Evolutionary conservation across 345 rosid species (phyloP).

Genomic region (Anacardium occidentale): DNA sequence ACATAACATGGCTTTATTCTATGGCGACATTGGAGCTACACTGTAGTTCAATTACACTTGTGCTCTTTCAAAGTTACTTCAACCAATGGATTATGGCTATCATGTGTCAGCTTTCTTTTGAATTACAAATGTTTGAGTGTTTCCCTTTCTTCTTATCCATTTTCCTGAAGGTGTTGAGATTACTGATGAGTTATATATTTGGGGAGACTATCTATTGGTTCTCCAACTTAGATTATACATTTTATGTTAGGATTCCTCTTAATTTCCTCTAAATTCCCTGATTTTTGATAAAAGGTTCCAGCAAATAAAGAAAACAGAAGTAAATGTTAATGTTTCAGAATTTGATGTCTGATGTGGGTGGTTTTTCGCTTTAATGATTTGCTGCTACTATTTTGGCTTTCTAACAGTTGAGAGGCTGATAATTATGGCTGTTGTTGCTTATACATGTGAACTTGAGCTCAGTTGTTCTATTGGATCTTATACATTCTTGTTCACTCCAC

Average conservation of each 20-base stretch:
- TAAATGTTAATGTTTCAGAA: neutral
- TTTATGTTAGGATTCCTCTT: neutral
- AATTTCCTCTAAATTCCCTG: neutral
- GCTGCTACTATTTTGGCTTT: neutral
- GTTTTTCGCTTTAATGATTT: neutral
- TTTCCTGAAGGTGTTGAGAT: neutral
- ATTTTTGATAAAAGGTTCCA: neutral
- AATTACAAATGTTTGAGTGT: neutral
- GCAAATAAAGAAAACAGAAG: neutral
- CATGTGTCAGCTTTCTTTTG: neutral
- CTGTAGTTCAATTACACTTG: neutral
- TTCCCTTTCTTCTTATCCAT: neutral
- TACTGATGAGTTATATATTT: neutral
- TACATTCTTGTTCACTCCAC: neutral
- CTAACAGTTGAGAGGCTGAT: neutral
- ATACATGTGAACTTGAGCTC: neutral
- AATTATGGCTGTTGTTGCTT: neutral
- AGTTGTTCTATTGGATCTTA: neutral
- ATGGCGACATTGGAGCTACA: neutral
- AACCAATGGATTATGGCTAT: neutral
- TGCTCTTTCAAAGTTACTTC: neutral
- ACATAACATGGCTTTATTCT: neutral
- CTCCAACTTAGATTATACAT: neutral
- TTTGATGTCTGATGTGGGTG: neutral
- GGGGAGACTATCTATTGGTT: neutral